These are phyloP conservation scores for Arthroderma sp. DNA, from an alignment of 2,329 filamentous ascomycete genomes.

Conservation along the genomic window DNA sequence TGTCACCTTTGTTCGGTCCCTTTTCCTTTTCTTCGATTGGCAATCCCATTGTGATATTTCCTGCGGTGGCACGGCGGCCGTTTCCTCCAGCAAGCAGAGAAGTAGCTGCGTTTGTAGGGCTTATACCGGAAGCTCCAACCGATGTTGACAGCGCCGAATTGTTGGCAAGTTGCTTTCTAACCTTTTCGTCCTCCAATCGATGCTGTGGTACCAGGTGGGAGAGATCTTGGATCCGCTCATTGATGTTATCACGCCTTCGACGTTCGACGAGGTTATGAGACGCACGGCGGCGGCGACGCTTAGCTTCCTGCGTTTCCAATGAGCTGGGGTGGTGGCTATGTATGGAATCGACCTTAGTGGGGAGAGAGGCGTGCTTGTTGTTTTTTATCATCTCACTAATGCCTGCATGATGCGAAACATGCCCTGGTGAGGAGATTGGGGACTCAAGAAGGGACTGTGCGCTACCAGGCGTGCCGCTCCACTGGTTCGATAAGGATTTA, in stretches of 20 bases:
- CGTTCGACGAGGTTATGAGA: constrained; percentile 96
- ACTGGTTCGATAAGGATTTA: constrained; percentile 76
- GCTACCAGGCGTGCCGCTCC: constrained; percentile 76
- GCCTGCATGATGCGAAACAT: constrained; percentile 47
- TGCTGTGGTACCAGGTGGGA: constrained; percentile 86
- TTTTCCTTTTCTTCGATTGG: constrained; percentile 97
- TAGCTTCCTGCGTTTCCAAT: constrained; percentile 78
- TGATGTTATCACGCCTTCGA: constrained; percentile 91
- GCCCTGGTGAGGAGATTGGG: constrained; percentile 65
- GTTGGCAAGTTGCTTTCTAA: constrained; percentile 86
- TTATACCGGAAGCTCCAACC: constrained; percentile 54
- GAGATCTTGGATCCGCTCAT: constrained; percentile 92
- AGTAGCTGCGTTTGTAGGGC: constrained; percentile 50
- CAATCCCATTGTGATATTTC: constrained; percentile 82
- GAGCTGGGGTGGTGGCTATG: constrained; percentile 29
- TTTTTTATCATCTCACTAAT: constrained; percentile 78
- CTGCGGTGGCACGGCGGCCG: constrained; percentile 63
- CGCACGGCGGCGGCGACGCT: constrained; percentile 77
- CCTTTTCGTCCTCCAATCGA: constrained; percentile 90
- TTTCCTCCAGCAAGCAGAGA: constrained; percentile 77
- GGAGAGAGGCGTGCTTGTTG: constrained; percentile 77
- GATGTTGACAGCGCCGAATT: constrained; percentile 81
- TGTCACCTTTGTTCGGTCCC: constrained; percentile 96
- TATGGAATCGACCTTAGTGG: constrained; percentile 61
- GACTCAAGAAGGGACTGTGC: constrained; percentile 79